Evolutionary conservation across 164 flowering plant genomes (phyloP).

Genomic region (Houttuynia cordata): DNA sequence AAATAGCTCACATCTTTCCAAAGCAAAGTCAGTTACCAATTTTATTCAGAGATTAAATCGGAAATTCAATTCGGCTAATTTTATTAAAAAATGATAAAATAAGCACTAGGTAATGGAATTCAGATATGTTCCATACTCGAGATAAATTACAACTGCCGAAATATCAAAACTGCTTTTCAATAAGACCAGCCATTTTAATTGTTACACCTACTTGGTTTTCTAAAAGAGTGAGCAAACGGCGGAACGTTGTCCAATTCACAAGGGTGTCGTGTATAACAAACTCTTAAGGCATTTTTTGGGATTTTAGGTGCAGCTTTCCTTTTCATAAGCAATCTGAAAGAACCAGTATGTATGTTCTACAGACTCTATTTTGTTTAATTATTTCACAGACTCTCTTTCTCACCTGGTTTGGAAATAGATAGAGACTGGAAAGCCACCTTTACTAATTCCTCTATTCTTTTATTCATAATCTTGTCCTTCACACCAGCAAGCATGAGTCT

Average conservation of each 20-base stretch:
- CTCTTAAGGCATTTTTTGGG: background rate
- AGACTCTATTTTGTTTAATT: too few species aligned
- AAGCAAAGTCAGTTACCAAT: too few species aligned
- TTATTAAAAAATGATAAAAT: background rate
- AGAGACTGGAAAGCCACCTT: slow-evolving; percentile 50
- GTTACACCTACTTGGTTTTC: background rate
- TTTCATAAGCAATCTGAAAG: too few species aligned
- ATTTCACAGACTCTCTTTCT: too few species aligned
- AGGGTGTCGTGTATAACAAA: background rate
- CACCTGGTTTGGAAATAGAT: slow-evolving; percentile 4
- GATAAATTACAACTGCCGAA: background rate
- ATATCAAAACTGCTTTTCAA: background rate
- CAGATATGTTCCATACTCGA: background rate
- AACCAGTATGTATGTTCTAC: too few species aligned
- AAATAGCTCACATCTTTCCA: too few species aligned
- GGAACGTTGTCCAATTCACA: too few species aligned
- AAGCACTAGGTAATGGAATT: background rate
- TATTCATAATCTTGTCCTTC: slow-evolving; percentile 64
- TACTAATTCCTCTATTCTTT: slow-evolving; percentile 55
- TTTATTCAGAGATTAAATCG: too few species aligned
- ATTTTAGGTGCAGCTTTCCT: too few species aligned
- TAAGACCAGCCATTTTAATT: background rate
- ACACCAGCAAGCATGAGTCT: slow-evolving; percentile 58
- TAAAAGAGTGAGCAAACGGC: too few species aligned
- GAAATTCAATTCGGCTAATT: too few species aligned